Percentiles rank a stretch among this genome's conserved stretches.
Conservation (phyloP, 139 green algal species). For the Yamagishiella unicocca region DNA sequence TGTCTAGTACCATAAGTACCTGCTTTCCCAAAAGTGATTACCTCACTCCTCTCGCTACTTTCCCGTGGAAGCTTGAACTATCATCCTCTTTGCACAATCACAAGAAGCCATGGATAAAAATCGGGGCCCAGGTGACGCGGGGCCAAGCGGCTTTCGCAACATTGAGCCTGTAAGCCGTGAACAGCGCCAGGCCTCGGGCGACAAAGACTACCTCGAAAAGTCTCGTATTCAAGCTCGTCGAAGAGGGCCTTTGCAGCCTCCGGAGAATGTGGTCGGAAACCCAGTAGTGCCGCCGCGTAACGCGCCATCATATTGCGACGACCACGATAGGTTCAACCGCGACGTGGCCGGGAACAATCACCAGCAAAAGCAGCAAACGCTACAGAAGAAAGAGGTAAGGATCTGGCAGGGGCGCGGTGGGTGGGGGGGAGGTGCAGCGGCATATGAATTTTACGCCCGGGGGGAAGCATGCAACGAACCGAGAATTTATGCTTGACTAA, state of each 20-base stretch:
- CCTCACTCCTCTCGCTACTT: too few relatives aligned
- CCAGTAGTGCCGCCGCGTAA: conserved; percentile 38
- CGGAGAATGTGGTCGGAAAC: neutral
- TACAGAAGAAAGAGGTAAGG: conserved; percentile 36
- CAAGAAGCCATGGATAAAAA: neutral
- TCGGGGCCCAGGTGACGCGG: neutral
- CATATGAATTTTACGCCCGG: too few relatives aligned
- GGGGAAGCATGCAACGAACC: too few relatives aligned
- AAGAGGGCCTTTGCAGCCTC: neutral
- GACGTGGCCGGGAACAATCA: conserved; percentile 53
- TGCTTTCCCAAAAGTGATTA: too few relatives aligned
- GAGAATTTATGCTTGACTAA: too few relatives aligned
- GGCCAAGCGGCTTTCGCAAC: conserved; percentile 33
- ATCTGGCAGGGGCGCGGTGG: too few relatives aligned
- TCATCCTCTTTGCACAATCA: too few relatives aligned
- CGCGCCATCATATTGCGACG: conserved; percentile 38
- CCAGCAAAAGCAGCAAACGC: conserved; percentile 32
- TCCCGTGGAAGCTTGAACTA: too few relatives aligned
- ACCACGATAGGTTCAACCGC: conserved; percentile 50
- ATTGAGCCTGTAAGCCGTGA: conserved; percentile 12
- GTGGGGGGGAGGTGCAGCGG: too few relatives aligned
- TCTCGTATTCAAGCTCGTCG: neutral
- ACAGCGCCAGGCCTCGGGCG: neutral
- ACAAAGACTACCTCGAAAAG: conserved; percentile 43
- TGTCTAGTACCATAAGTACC: too few relatives aligned